These are phyloP conservation scores for Tubosaeta sp. DNA, from an alignment of 768 basidiomycete species.

Conservation along the genomic window DNA sequence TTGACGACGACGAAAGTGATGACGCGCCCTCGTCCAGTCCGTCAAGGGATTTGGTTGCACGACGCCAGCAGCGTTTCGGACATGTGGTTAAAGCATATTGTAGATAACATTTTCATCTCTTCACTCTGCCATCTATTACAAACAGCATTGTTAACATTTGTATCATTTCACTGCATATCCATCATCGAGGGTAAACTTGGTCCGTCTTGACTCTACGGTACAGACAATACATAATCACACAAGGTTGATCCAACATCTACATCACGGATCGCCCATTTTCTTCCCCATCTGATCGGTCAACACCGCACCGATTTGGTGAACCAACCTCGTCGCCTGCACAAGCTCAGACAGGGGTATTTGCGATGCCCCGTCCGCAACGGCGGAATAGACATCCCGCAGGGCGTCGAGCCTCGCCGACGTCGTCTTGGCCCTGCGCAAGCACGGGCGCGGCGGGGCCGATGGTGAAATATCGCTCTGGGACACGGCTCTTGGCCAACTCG, in stretches of 20 bases:
- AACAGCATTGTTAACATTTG: constrained; percentile 19
- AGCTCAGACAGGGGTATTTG: constrained; percentile 50
- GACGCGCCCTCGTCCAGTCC: constrained; percentile 48
- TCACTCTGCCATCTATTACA: constrained; percentile 12
- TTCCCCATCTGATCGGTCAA: constrained; percentile 44
- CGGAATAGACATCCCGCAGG: constrained; percentile 41
- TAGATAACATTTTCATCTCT: constrained; percentile 11
- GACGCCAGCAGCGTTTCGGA: constrained; percentile 36
- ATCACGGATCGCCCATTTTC: constrained; percentile 24
- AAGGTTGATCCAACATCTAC: background rate
- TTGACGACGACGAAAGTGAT: constrained; percentile 42
- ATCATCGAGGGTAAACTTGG: too few relatives aligned
- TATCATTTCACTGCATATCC: constrained; percentile 20
- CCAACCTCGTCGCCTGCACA: constrained; percentile 40
- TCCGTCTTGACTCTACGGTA: background rate
- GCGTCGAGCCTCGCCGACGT: constrained; percentile 41
- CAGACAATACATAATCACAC: background rate
- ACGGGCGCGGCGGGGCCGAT: constrained; percentile 6
- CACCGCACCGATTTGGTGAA: constrained; percentile 43
- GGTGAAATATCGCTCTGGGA: constrained; percentile 11
- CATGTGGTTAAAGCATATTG: background rate
- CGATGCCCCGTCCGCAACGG: constrained; percentile 40
- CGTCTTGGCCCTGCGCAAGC: constrained; percentile 37
- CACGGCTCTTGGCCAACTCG: constrained; percentile 1
- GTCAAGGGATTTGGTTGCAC: constrained; percentile 39